Base-by-base conservation (phyloP, 352 stramenopile genomes). In the Globisporangium abappressorium region DNA sequence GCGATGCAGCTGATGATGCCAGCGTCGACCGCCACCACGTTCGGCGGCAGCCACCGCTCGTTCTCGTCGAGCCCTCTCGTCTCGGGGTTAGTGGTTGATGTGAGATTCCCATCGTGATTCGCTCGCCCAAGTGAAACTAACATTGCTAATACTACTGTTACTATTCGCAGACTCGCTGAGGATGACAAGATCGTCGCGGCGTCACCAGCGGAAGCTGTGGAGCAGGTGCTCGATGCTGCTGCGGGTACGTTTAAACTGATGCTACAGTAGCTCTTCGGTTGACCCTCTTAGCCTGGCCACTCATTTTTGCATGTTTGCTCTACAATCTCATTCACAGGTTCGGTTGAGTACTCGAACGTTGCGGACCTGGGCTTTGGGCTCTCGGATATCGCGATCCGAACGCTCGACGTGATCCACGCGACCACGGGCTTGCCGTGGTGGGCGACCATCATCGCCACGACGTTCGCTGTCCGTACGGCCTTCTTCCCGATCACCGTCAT, bases 401-500 rank as follows among this genome's bases (percentile, higher is more conserved):
- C 83, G 38, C 76, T 97, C 33, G 85, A 94, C 64, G 46, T 84
- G 22, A 81, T 95, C 58, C 90, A 97, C 66, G 60, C 74, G 28
- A 92, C 85, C 18, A 93, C 89, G 22, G 87, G 85, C n/a, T 66
- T 96, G 47, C 87, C 87, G 26, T 96, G 89, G 90, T 96, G 89
- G 90, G 85, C 82, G 20, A 96, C 90, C 3, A 90, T 97, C 66
- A 79, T 94, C 18, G 85, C 79, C 15, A 92, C 86, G 47, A 96
- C 88, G n/a, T 70, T 96, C 67, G 74, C 77, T 20, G 82, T 93
- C 47, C 87, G 90, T 57, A 84, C 77, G 22, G 75, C 70, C 28
- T 85, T 95, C 62, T 82, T 96, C 51, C 89, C 89, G 14, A 74
- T 96, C 64, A 91, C 83, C 24, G 66, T 95, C 73, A 78, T 89